These are phyloP conservation scores for Fusarium cicatricum DNA, from an alignment of 2,329 filamentous ascomycete species.

Conservation along the genomic window DNA sequence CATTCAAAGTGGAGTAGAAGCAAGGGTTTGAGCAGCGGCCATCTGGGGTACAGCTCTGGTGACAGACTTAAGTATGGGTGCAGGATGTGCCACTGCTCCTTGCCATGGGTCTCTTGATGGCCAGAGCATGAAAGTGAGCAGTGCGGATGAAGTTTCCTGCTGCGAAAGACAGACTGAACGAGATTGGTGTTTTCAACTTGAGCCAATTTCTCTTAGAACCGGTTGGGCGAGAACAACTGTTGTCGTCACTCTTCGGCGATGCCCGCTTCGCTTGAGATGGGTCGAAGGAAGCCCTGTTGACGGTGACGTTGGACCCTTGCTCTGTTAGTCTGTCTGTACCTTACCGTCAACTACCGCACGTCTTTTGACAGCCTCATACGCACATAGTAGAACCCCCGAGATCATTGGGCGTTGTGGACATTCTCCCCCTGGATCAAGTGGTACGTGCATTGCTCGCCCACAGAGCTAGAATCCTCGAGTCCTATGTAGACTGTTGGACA, in stretches of 20 bases:
- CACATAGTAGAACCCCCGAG: constrained; percentile 21
- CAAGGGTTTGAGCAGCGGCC: constrained; percentile 21
- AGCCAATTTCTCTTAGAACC: constrained; percentile 2
- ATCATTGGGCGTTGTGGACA: constrained; percentile 13
- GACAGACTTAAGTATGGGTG: constrained; percentile 13
- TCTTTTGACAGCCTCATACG: constrained; percentile 15
- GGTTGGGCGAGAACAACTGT: constrained; percentile 4
- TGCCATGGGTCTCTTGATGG: background rate
- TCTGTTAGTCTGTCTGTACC: constrained; percentile 11
- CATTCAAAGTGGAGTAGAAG: constrained; percentile 30
- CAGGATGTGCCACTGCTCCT: constrained; percentile 23
- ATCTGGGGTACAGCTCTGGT: constrained; percentile 39
- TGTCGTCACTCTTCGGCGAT: constrained; percentile 17
- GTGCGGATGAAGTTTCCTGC: background rate
- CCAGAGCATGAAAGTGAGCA: too few species aligned
- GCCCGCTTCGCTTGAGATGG: constrained; percentile 17
- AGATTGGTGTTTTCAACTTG: background rate
- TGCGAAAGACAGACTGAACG: constrained; percentile 1
- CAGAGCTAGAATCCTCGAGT: constrained; percentile 18
- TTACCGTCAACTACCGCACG: constrained; percentile 15
- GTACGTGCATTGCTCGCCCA: constrained; percentile 25
- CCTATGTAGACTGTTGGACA: constrained; percentile 26
- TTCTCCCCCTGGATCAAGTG: constrained; percentile 17
- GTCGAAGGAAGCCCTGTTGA: constrained; percentile 13
- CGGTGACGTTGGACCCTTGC: constrained; percentile 22